phyloP scores from a whole-genome alignment of 192 early-diverging fungal genomes.

The Coemansia sp. region DNA sequence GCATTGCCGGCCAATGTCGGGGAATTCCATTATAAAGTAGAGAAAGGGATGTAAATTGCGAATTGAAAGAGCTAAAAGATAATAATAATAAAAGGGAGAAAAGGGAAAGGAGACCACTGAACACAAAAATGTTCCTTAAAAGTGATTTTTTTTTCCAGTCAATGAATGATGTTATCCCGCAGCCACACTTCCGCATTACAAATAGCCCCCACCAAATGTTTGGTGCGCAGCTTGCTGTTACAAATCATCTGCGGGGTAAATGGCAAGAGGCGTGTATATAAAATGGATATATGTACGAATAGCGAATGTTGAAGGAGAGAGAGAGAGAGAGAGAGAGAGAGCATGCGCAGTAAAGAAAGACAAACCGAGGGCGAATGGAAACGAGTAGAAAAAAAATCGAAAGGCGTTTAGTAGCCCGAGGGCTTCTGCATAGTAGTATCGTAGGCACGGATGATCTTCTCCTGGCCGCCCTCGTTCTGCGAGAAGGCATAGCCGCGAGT shows the following conservation, averaged over 20 bases:
- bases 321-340: slow-evolving; percentile 4
- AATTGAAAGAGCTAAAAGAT: not conserved
- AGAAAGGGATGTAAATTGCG: not conserved
- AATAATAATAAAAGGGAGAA: not conserved
- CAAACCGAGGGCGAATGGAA: not conserved
- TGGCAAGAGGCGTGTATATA: not conserved
- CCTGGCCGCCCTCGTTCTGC: slow-evolving; percentile 95
- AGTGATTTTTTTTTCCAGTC: not conserved
- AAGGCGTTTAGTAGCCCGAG: slow-evolving; percentile 46
- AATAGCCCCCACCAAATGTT: not conserved
- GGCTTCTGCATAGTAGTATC: slow-evolving; percentile 76
- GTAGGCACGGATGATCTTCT: slow-evolving; percentile 77
- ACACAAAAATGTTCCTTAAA: not conserved
- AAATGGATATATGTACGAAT: not conserved
- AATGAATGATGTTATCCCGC: not conserved
- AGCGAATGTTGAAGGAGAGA: too few species aligned
- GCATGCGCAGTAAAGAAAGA: slow-evolving; percentile 3
- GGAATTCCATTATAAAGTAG: slow-evolving; percentile 69
- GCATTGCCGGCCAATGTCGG: slow-evolving; percentile 71
- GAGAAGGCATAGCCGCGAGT: slow-evolving; percentile 97
- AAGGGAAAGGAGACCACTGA: slow-evolving; percentile 5
- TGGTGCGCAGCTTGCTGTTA: not conserved
- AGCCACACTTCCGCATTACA: not conserved
- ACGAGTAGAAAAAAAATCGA: not conserved
- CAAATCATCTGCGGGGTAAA: not conserved